Conservation (phyloP, 2,329 filamentous ascomycete genomes). For the Exophiala viscosa region DNA sequence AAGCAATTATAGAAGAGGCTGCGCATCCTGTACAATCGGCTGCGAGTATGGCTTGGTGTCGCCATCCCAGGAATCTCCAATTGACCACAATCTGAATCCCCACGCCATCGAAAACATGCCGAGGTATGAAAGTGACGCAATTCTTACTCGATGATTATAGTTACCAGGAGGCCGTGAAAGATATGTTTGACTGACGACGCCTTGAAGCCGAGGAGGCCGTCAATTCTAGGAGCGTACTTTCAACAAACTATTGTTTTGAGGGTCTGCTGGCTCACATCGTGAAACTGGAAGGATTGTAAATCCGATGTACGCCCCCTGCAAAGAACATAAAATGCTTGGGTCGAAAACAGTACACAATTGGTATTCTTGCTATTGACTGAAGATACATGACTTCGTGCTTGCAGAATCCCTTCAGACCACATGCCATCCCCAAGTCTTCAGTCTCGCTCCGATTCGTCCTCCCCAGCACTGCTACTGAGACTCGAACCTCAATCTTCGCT, state of each 20-base stretch:
- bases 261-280: no score
- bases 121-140: conserved; percentile 8
- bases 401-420: conserved; percentile 2
- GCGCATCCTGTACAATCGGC: conserved; percentile 6
- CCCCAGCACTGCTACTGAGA: background rate
- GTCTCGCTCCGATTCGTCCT: background rate
- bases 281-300: no score
- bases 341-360: conserved; percentile 9
- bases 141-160: background rate
- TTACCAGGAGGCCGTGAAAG: background rate
- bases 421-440: background rate
- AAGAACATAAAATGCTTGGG: background rate
- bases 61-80: conserved; percentile 8
- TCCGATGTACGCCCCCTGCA: background rate
- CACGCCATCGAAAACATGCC: conserved; percentile 3
- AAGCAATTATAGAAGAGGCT: conserved; percentile 17
- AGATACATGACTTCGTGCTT: conserved; percentile 24
- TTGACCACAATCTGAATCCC: background rate
- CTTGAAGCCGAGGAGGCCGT: background rate
- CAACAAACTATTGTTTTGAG: no score
- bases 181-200: background rate
- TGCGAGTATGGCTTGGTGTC: background rate
- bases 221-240: background rate
- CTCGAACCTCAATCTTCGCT: background rate
- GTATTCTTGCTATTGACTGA: conserved; percentile 19